Evolutionary conservation across 192 early-diverging fungal genomes (phyloP).

Genomic region (Podila clonocystis): DNA sequence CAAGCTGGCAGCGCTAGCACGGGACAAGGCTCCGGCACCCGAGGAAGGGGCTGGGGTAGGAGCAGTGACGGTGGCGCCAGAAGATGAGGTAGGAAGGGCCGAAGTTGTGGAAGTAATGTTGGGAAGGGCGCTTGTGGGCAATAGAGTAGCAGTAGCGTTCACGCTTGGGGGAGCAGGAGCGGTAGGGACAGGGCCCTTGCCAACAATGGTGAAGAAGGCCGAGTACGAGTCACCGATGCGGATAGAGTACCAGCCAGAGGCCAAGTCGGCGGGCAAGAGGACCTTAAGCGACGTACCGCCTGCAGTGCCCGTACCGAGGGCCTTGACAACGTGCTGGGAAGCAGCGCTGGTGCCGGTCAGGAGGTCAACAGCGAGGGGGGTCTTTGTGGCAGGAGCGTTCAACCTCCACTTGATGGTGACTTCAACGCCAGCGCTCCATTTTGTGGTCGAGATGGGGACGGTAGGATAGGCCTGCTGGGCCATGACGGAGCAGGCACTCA

Average conservation of each 20-base stretch:
- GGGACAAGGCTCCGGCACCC: conserved; percentile 5
- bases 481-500: conserved; percentile 20
- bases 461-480: conserved; percentile 46
- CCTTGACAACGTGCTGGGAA: conserved; percentile 17
- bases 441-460: conserved; percentile 18
- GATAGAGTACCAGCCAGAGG: conserved; percentile 40
- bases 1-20: conserved; percentile 9
- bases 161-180: conserved; percentile 8
- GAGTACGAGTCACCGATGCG: conserved; percentile 35
- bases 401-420: conserved; percentile 28
- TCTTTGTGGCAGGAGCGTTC: conserved; percentile 1
- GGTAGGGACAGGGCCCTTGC: conserved; percentile 13
- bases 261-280: conserved; percentile 11
- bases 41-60: not conserved
- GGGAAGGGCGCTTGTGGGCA: not conserved
- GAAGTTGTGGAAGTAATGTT: not conserved
- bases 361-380: conserved; percentile 13
- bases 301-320: conserved; percentile 5
- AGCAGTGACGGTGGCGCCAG: conserved; percentile 5
- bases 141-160: not conserved
- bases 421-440: conserved; percentile 13
- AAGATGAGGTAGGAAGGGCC: not conserved
- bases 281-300: conserved; percentile 22
- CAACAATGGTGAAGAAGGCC: conserved; percentile 26
- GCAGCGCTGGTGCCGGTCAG: conserved; percentile 29